phyloP scores from a whole-genome alignment of 2,329 filamentous ascomycete species.

The Lasiodiplodia citricola region DNA sequence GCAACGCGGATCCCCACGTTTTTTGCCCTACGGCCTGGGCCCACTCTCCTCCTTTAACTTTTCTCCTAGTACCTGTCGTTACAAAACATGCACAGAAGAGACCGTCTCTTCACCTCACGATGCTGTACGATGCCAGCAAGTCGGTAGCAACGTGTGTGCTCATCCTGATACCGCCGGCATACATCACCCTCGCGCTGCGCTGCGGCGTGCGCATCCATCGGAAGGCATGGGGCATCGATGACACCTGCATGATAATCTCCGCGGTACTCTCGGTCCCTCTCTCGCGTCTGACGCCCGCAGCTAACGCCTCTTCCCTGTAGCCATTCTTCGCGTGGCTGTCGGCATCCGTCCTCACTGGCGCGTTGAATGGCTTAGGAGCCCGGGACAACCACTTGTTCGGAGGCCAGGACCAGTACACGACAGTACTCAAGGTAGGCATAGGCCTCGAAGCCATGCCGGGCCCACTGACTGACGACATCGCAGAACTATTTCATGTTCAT shows the following conservation, averaged over 20 bases:
- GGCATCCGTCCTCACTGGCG: background rate
- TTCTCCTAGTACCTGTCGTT: background rate
- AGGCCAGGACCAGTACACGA: background rate
- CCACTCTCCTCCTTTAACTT: background rate
- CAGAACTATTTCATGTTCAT: conserved; percentile 45
- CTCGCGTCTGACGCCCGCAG: background rate
- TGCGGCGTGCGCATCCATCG: background rate
- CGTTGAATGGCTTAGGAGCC: background rate
- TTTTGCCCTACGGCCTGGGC: background rate
- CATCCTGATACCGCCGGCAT: background rate
- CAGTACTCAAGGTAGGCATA: background rate
- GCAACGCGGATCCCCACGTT: background rate
- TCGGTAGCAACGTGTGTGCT: background rate
- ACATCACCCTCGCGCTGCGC: background rate
- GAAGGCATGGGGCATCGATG: background rate
- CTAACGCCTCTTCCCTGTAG: background rate
- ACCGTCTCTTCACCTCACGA: background rate
- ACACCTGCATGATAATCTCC: background rate
- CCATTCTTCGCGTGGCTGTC: conserved; percentile 15
- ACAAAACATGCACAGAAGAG: background rate
- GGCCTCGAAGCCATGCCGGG: background rate
- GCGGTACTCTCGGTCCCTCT: background rate
- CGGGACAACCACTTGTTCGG: background rate
- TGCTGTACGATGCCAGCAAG: background rate
- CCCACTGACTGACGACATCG: too few species aligned